Conservation (phyloP, 441 rosid species). For the Melastoma candidum region DNA sequence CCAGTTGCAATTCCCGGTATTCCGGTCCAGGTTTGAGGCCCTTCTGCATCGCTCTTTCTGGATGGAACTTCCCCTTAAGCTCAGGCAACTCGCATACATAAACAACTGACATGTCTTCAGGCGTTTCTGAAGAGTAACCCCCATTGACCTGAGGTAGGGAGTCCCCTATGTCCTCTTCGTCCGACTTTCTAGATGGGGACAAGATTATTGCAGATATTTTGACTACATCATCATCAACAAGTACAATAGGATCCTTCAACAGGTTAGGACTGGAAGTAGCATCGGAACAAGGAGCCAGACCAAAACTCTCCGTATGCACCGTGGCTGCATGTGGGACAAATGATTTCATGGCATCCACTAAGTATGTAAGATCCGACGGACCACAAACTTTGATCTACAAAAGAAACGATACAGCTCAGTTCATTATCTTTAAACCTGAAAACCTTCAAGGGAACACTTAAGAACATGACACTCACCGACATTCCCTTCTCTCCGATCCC, state of each 20-base stretch:
- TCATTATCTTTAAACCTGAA: conserved; percentile 1
- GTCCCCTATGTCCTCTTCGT: conserved; percentile 15
- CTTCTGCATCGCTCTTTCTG: conserved; percentile 61
- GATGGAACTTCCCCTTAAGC: conserved; percentile 72
- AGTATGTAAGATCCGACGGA: conserved; percentile 76
- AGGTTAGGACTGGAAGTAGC: conserved; percentile 22
- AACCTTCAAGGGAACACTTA: conserved; percentile 2
- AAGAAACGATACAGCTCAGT: conserved; percentile 5
- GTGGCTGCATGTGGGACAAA: conserved; percentile 93
- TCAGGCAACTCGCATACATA: conserved; percentile 84
- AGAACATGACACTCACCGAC: conserved; percentile 39
- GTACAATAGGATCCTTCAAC: conserved; percentile 39
- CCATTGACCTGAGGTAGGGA: neutral
- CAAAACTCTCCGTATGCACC: conserved; percentile 84
- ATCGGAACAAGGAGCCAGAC: conserved; percentile 34
- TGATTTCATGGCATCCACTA: conserved; percentile 86
- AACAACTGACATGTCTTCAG: conserved; percentile 73
- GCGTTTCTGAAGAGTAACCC: conserved; percentile 13
- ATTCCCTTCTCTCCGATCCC: conserved; percentile 69
- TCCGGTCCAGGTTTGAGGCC: conserved; percentile 82
- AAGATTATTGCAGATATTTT: conserved; percentile 83
- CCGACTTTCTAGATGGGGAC: conserved; percentile 20
- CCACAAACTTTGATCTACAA: conserved; percentile 90
- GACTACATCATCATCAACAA: conserved; percentile 68
- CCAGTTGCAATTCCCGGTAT: conserved; percentile 62